Base-by-base conservation (phyloP, 495 filamentous ascomycete genomes). In the Xylaria longipes region DNA sequence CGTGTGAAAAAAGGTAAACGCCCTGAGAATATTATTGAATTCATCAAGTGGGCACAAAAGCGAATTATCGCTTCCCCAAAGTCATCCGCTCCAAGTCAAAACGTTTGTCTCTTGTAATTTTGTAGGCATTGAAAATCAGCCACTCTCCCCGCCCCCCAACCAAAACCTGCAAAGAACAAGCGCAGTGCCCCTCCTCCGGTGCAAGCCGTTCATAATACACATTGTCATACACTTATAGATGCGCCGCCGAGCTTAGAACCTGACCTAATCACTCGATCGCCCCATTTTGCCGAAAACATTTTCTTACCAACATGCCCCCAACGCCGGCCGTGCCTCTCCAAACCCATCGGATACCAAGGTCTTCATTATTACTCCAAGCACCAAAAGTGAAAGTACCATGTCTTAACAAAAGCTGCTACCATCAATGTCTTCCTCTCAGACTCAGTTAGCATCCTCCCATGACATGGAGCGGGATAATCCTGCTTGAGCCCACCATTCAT, bases 401-500 rank as follows among this genome's bases (percentile, higher is more conserved):
- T 25, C 8, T 37, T 17, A 22, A 5, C 35, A 35, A 58, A n/a
- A 37, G 1, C 7, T 61, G n/a, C 25, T n/a, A 61, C n/a, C 20
- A 37, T 14, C 39, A 9, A 0, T 45, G 0, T 17, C 20, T 31
- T 22, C 6, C 12, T 45, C 15, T 20, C 17, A 5, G 35, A 0
- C 33, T 66, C 70, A 81, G 48, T 76, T 81, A 5, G 71, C 74
- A 20, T 73, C 75, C 41, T 84, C 84, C 27, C 82, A 83, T n/a
- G 83, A 80, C 73, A 87, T 80, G 17, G 85, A 89, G 73, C 89
- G 87, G 70, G 84, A 88, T 61, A 94, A 83, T 5, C 92, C 92
- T 69, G 88, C 91, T 72, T 88, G 87, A 60, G 87, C 87, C 93
- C 93, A 95, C 89, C 90, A 93, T 62, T 91, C 87, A 60, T 94